Evolutionary conservation across 768 basidiomycete genomes (phyloP).

Genomic region (Lentinus brumalis): DNA sequence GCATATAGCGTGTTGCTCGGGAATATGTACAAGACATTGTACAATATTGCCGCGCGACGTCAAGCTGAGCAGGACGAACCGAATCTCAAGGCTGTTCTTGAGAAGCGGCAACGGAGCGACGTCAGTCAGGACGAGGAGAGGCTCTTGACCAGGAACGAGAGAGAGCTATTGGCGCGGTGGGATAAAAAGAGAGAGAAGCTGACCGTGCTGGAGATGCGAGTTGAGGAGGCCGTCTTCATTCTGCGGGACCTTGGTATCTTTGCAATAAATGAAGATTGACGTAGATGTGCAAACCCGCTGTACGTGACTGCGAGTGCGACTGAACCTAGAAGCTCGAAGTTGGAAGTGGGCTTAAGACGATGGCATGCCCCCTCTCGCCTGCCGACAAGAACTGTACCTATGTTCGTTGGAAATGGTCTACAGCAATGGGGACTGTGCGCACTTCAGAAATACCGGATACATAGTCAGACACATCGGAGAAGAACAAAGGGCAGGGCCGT

Average conservation of each 20-base stretch:
- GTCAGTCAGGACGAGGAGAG: conserved; percentile 76
- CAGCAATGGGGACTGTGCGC: too few relatives aligned
- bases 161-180: conserved; percentile 73
- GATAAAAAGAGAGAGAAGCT: conserved; percentile 74
- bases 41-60: conserved; percentile 77
- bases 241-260: conserved; percentile 72
- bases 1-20: conserved; percentile 78
- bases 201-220: conserved; percentile 78
- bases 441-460: too few relatives aligned
- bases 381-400: too few relatives aligned
- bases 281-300: not conserved
- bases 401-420: too few relatives aligned
- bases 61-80: conserved; percentile 72
- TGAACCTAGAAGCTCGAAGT: too few relatives aligned
- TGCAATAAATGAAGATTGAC: conserved; percentile 49
- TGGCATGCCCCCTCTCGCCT: too few relatives aligned
- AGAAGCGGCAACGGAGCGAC: conserved; percentile 80
- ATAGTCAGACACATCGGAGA: too few relatives aligned
- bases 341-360: too few relatives aligned
- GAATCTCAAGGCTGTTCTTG: conserved; percentile 69
- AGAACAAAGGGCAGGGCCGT: too few relatives aligned
- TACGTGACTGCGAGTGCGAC: too few relatives aligned
- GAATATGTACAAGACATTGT: conserved; percentile 86
- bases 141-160: conserved; percentile 68
- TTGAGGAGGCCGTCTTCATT: conserved; percentile 89